These are phyloP conservation scores for Penicillium coprophilum DNA, from an alignment of 495 filamentous ascomycete species.

Conservation along the genomic window DNA sequence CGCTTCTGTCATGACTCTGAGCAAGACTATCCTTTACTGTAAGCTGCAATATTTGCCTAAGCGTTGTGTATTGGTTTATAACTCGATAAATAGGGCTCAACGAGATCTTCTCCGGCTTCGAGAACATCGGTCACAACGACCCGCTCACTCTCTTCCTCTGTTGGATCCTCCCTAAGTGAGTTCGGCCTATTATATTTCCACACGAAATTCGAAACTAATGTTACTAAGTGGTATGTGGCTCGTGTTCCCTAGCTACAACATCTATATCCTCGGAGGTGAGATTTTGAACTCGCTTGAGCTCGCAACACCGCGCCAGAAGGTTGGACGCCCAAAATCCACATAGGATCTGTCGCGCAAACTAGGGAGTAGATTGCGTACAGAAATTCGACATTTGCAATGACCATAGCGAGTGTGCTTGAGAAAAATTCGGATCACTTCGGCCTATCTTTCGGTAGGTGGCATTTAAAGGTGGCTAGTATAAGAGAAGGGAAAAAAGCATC, in stretches of 20 bases:
- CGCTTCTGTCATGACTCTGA: conserved; percentile 75
- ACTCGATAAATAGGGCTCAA: conserved; percentile 59
- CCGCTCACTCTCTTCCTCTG: conserved; percentile 55
- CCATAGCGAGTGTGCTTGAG: background rate
- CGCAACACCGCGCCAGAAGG: conserved; percentile 37
- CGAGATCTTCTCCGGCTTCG: conserved; percentile 74
- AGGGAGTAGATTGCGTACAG: background rate
- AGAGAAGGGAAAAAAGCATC: too few species aligned
- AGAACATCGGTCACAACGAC: conserved; percentile 77
- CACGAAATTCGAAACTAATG: conserved; percentile 10
- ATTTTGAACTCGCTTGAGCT: conserved; percentile 66
- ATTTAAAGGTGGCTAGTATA: background rate
- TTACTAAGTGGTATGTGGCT: conserved; percentile 71
- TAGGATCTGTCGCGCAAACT: conserved; percentile 10
- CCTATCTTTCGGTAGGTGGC: background rate
- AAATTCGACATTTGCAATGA: background rate
- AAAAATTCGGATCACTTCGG: background rate
- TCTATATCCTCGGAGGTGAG: conserved; percentile 66
- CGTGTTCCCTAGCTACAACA: conserved; percentile 67
- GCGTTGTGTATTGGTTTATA: background rate
- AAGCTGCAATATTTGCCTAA: conserved; percentile 31
- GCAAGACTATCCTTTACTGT: conserved; percentile 90
- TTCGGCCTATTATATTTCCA: conserved; percentile 6
- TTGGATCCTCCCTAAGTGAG: conserved; percentile 84
- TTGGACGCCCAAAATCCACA: conserved; percentile 37